These are phyloP conservation scores for Albugo candida DNA, from an alignment of 352 stramenopile species.

Conservation along the genomic window DNA sequence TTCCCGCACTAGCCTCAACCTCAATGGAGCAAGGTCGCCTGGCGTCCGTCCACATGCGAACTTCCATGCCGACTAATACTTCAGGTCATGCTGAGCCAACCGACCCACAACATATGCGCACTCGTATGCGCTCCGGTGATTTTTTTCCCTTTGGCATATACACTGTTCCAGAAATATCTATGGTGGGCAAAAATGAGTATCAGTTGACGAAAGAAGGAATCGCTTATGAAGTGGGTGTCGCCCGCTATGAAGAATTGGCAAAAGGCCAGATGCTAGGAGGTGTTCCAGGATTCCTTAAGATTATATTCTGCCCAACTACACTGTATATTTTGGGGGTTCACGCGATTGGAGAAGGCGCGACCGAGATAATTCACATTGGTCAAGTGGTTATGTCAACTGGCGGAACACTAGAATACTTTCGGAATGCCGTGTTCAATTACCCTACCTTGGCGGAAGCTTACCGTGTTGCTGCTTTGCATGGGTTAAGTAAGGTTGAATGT, in stretches of 20 bases:
- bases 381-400: conserved; percentile 74
- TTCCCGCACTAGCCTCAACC: conserved; percentile 73
- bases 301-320: conserved; percentile 66
- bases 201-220: conserved; percentile 58
- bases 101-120: conserved; percentile 46
- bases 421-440: conserved; percentile 85
- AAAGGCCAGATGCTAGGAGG: conserved; percentile 74
- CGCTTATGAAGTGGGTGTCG: conserved; percentile 58
- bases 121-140: conserved; percentile 71
- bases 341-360: conserved; percentile 67
- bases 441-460: conserved; percentile 78
- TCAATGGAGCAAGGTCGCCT: conserved; percentile 82
- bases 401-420: conserved; percentile 78
- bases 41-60: conserved; percentile 78
- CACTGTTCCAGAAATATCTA: conserved; percentile 76
- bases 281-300: conserved; percentile 61
- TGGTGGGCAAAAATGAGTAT: conserved; percentile 80
- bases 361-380: conserved; percentile 82
- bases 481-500: conserved; percentile 46
- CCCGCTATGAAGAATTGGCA: conserved; percentile 65
- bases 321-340: conserved; percentile 63
- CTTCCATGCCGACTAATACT: conserved; percentile 37
- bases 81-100: conserved; percentile 24
- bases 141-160: conserved; percentile 78
- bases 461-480: conserved; percentile 58